Conservation (phyloP, 306 rosid genomes). For the Ormosia emarginata region DNA sequence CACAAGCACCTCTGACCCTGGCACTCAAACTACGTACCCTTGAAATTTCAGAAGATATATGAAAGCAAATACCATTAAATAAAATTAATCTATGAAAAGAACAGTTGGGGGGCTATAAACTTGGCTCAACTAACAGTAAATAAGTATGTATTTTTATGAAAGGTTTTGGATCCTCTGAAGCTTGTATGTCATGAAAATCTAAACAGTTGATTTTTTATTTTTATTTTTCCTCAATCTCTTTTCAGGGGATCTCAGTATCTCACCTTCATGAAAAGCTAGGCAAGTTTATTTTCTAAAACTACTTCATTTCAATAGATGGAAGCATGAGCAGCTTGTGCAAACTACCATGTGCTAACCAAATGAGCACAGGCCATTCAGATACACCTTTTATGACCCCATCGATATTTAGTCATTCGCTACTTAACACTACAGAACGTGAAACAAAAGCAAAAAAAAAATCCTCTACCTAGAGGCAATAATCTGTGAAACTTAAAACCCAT, state of each 20-base stretch:
- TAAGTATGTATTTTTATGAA: neutral
- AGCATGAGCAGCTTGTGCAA: neutral
- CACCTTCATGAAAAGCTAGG: neutral
- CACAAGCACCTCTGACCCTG: neutral
- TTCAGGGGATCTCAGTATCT: neutral
- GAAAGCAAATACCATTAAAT: neutral
- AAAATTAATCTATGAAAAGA: neutral
- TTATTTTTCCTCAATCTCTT: neutral
- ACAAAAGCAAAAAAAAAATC: neutral
- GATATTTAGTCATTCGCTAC: neutral
- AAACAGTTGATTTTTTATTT: neutral
- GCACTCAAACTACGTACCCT: neutral
- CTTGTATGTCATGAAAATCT: neutral
- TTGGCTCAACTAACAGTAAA: neutral
- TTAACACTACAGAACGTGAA: neutral
- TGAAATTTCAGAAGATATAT: neutral
- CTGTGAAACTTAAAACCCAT: conserved; percentile 6
- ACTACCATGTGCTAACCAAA: neutral
- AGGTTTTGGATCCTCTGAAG: neutral
- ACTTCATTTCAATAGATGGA: neutral
- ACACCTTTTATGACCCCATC: neutral
- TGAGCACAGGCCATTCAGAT: neutral
- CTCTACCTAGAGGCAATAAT: neutral
- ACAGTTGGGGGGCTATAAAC: neutral
- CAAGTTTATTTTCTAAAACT: neutral